phyloP scores from a whole-genome alignment of 1,139 yeast genomes.

The Kluyveromyces marxianus region DNA sequence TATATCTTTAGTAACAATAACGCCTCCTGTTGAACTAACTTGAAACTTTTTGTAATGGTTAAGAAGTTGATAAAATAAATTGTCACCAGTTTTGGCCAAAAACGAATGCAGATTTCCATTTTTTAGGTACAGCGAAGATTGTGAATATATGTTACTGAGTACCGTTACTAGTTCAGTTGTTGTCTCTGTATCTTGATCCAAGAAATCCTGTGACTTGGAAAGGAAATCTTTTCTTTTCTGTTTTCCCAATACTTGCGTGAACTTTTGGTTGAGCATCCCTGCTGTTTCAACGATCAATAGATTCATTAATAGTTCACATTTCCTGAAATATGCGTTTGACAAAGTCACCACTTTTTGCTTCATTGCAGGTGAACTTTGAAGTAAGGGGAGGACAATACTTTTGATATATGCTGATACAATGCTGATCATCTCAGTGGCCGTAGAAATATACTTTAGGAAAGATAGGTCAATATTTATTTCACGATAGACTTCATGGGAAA shows the following conservation, averaged over 20 bases:
- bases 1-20: slow-evolving; percentile 76
- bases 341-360: slow-evolving; percentile 55
- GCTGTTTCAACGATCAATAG: slow-evolving; percentile 55
- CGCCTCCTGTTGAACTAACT: slow-evolving; percentile 78
- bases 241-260: slow-evolving; percentile 44
- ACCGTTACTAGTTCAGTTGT: slow-evolving; percentile 58
- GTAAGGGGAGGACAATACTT: slow-evolving; percentile 65
- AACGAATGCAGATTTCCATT: slow-evolving; percentile 48
- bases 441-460: slow-evolving; percentile 45
- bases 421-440: slow-evolving; percentile 57
- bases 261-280: slow-evolving; percentile 41
- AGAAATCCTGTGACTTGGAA: slow-evolving; percentile 42
- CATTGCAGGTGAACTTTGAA: slow-evolving; percentile 54
- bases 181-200: slow-evolving; percentile 60
- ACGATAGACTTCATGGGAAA: slow-evolving; percentile 32
- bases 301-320: slow-evolving; percentile 65
- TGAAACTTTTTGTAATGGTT: slow-evolving; percentile 71
- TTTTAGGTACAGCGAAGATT: slow-evolving; percentile 36
- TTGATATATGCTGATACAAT: slow-evolving; percentile 65
- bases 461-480: slow-evolving; percentile 34
- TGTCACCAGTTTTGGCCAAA: slow-evolving; percentile 52
- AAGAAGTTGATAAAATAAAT: slow-evolving; percentile 52
- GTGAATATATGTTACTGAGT: slow-evolving; percentile 39
- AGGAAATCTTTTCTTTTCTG: slow-evolving; percentile 58
- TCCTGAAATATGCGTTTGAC: slow-evolving; percentile 58